Conservation (phyloP, 306 rosid species). For the Prosopis cineraria region DNA sequence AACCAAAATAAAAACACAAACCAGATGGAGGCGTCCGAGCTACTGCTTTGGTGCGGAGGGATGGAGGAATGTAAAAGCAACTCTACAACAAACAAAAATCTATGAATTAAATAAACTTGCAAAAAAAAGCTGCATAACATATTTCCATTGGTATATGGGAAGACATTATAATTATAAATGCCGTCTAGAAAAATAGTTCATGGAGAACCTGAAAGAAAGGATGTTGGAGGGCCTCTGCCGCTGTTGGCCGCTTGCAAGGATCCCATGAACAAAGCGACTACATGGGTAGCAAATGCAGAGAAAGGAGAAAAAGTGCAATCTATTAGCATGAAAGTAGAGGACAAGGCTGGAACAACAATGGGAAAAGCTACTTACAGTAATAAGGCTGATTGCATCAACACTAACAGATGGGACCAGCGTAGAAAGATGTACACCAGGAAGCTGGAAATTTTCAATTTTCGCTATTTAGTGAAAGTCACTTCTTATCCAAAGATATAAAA, state of each 20-base stretch:
- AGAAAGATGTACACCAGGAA: constrained; percentile 76
- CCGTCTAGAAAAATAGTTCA: neutral
- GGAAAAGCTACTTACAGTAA: constrained; percentile 46
- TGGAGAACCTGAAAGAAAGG: constrained; percentile 65
- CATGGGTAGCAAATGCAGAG: neutral
- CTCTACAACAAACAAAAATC: constrained; percentile 42
- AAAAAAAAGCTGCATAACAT: neutral
- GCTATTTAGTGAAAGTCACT: constrained; percentile 21
- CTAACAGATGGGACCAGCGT: constrained; percentile 71
- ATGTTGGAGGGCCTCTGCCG: constrained; percentile 72
- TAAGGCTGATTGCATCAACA: constrained; percentile 74
- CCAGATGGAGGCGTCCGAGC: constrained; percentile 65
- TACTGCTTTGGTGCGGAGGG: constrained; percentile 57
- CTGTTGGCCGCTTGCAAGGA: constrained; percentile 71
- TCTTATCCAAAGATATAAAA: neutral
- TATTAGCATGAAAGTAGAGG: neutral
- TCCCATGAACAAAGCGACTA: constrained; percentile 79
- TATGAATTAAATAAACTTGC: neutral
- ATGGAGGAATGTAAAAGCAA: constrained; percentile 71
- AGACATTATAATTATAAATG: neutral
- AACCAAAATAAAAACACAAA: constrained; percentile 31
- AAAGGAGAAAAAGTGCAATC: neutral
- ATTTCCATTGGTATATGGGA: neutral
- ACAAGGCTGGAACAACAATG: neutral
- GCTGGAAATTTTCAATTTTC: constrained; percentile 47